Base-by-base conservation (phyloP, 2,329 filamentous ascomycete genomes). In the Phyllosticta capitalensis region DNA sequence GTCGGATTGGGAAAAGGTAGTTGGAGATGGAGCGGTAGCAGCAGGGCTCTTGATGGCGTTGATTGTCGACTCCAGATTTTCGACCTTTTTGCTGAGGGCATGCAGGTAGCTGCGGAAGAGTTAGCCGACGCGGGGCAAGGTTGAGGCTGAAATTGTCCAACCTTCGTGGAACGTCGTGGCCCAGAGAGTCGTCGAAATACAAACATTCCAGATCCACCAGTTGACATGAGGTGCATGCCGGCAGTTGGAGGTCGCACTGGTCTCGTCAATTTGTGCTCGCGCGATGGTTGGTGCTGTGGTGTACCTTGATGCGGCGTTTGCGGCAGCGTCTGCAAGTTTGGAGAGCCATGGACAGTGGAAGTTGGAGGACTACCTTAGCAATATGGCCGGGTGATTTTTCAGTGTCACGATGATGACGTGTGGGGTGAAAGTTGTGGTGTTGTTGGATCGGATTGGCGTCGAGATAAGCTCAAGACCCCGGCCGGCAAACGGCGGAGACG, bases 281-380 rank as follows among this genome's bases (percentile, higher is more conserved):
- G 9, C 17, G 12, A 9, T 1, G 33, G n/a, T n/a, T 19, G 33
- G 52, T n/a, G 38, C 5, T 5, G 10, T n/a, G 38, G 3, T 5
- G 10, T 21, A 59, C 58, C 28, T 59, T 59, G 58, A 59, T 59
- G 52, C 58, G 52, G 45, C 58, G 55, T 48, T 59, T 59, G 26
- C 58, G 58, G 10, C 58, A 59, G 5, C 58, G 19, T 53, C 52
- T 59, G 58, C 58, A 59, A 9, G 58, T 59, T 49, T 59, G 58
- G 19, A 59, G 52, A 20, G 58, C 58, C 58, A 59, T 59, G 38
- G 14, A 52, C 12, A 22, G 26, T n/a, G 10, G 17, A 28, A n/a
- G n/a, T n/a, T n/a, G 9, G 28, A 49, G 14, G n/a, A 5, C 4
- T 5, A n/a, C n/a, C n/a, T n/a, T n/a, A n/a, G n/a, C n/a, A n/a